Conservation (phyloP, 768 basidiomycete genomes). For the Leucosporidium creatinivorum region DNA sequence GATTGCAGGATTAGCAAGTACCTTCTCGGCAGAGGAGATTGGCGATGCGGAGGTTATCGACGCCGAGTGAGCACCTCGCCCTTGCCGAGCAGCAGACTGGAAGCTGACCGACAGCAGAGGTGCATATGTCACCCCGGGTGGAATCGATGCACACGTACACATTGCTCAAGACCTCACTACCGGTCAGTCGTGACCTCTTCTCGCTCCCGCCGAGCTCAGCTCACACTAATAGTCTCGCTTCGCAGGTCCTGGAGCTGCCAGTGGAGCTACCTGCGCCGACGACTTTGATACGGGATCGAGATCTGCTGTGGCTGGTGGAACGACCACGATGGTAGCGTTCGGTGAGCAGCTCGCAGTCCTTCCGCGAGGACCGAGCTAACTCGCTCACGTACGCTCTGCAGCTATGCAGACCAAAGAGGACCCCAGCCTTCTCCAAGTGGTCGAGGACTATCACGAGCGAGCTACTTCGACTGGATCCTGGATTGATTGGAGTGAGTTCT, state of each 20-base stretch:
- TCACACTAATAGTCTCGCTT: not conserved
- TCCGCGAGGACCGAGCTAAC: not conserved
- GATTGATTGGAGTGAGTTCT: slow-evolving; percentile 23
- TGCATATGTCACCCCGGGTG: not conserved
- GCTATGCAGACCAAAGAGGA: not conserved
- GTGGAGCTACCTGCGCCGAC: not conserved
- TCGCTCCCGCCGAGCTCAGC: not conserved
- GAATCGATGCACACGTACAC: not conserved
- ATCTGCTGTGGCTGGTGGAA: not conserved
- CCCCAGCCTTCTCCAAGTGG: not conserved
- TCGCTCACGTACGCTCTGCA: not conserved
- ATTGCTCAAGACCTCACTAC: not conserved
- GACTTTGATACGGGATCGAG: not conserved
- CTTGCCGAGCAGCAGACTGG: not conserved
- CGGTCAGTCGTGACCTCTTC: not conserved
- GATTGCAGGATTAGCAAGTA: not conserved
- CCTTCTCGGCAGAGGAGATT: not conserved
- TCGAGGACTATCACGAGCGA: not conserved
- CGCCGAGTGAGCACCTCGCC: not conserved
- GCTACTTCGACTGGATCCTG: not conserved
- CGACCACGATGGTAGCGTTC: not conserved
- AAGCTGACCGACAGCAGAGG: not conserved
- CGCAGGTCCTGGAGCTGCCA: not conserved
- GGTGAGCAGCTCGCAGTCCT: not conserved
- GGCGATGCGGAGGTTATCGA: not conserved